A percentile compares a stretch with the other conserved stretches of the same genome.
Evolutionary conservation across 2,329 filamentous ascomycete species (phyloP).

Genomic region (Hymenoscyphus scutula): DNA sequence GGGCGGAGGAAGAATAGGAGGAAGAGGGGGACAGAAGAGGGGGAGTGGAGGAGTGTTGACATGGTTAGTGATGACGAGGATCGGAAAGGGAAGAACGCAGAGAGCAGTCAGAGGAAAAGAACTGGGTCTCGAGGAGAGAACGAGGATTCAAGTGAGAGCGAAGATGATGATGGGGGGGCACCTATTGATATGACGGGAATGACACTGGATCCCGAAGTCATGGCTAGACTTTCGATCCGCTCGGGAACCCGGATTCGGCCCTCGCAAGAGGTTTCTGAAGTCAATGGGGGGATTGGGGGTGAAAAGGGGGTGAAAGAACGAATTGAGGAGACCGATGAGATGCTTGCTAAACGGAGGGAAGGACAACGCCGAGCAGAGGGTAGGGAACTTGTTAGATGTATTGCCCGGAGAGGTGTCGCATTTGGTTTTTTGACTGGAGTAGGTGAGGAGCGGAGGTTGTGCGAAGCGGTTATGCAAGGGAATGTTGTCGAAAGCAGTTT

Average conservation of each 20-base stretch:
- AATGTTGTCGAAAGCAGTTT: slow-evolving; percentile 58
- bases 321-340: slow-evolving; percentile 49
- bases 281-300: slow-evolving; percentile 55
- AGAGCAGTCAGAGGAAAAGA: too few species aligned
- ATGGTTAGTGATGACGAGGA: slow-evolving; percentile 32
- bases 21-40: slow-evolving; percentile 35
- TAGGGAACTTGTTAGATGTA: slow-evolving; percentile 22
- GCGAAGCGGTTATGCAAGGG: slow-evolving; percentile 58
- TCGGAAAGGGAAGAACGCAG: slow-evolving; percentile 30
- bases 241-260: slow-evolving; percentile 13
- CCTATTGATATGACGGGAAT: neutral
- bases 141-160: neutral
- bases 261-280: slow-evolving; percentile 25
- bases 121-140: neutral
- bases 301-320: slow-evolving; percentile 54
- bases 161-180: slow-evolving; percentile 1
- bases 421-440: slow-evolving; percentile 18
- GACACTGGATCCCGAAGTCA: neutral
- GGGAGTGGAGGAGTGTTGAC: slow-evolving; percentile 8
- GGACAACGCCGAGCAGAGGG: slow-evolving; percentile 21
- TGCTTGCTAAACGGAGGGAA: slow-evolving; percentile 45
- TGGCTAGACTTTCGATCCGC: neutral
- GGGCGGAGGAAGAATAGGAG: slow-evolving; percentile 47
- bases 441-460: slow-evolving; percentile 44
- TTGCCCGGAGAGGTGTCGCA: slow-evolving; percentile 22